Base-by-base conservation (phyloP, 768 basidiomycete genomes). In the Tulasnella sp. region DNA sequence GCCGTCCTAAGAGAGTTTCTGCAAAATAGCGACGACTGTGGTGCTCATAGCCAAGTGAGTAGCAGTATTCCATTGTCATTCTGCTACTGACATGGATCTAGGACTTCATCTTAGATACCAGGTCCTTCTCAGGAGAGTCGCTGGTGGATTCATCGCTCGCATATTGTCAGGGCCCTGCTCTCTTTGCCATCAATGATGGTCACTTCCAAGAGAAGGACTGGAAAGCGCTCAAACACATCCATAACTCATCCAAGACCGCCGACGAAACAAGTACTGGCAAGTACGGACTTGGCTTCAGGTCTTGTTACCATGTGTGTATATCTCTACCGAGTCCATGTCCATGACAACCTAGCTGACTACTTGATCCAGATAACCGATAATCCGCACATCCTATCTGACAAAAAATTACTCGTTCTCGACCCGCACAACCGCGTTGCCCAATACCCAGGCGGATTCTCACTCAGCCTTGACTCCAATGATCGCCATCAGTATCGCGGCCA, bases 181-280 rank as follows among this genome's bases (percentile, higher is more conserved):
- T 52, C 24, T n/a, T 52, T 12, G 50, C 50, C 9, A 52, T 30
- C n/a, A 52, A 52, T 19, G 50, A 52, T 30, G 31, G 21, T 34
- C n/a, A 27, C 19, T 52, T 52, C 50, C 4, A 22, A 7, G 21
- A 22, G 19, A 52, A 52, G 50, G 50, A 52, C 31, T 52, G 50
- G 50, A 34, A 12, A 4, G 50, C 50, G 5, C 9, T 52, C 8
- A 34, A n/a, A 27, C n/a, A 21, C 19, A 52, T 52, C 7, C 50
- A 22, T 19, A 25, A 34, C 25, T 52, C 50, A 8, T 52, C 50
- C 7, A 52, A 52, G 50, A 52, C 24, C 5, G 21, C 19, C n/a
- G 50, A 52, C 19, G 50, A 52, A 52, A 52, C 50, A 9, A 27
- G 50, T 12, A 52, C 50, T 27, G 50, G 50, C 7, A 52, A 52